Base-by-base conservation (phyloP, 2,329 filamentous ascomycete genomes). In the Tolypocladium amazonense region DNA sequence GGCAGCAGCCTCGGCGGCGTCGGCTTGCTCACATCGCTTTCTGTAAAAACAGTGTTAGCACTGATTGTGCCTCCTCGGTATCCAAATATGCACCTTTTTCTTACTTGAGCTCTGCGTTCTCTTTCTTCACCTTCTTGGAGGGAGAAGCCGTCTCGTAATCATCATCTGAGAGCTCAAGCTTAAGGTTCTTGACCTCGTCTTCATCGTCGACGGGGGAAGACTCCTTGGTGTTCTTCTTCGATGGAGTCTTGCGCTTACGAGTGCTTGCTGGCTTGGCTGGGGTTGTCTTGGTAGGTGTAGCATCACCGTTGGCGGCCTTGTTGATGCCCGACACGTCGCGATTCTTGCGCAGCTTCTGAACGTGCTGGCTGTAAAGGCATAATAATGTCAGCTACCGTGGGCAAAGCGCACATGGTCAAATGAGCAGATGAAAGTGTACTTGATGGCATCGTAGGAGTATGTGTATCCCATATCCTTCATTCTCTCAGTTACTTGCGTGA, bases 321-420 rank as follows among this genome's bases (percentile, higher is more conserved):
- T 67, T 53, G 25, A 70, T 62, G 9, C 59, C 65, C 15, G 62
- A 47, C 6, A 66, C 67, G n/a, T 73, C 72, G 7, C 72, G 70
- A 43, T 62, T 69, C 61, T 69, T 71, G 61, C 74, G 74, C 4
- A 79, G 71, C 63, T 79, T 79, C 63, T 77, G 75, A 9, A 80
- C 72, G 39, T 80, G 77, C 65, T 79, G 77, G 54, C 77, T 79
- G 56, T 58, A 58, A 47, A 45, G 20, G 57, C 52, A n/a, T n/a
- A 4, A 58, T 35, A 41, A 27, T 2, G 60, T 69, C 64, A 68
- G 62, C 53, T 61, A 50, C 6, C 6, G 52, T 56, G 62, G 12
- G 1, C 25, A 18, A 52, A 12, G 35, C 7, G 9, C 9, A 56
- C 8, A 2, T 20, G 25, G 35, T 20, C 38, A 27, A 18, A 63